A percentile compares a stretch with the other conserved stretches of the same genome.
Conservation (phyloP, 2,329 filamentous ascomycete genomes). For the Paecilomyces variotii region DNA sequence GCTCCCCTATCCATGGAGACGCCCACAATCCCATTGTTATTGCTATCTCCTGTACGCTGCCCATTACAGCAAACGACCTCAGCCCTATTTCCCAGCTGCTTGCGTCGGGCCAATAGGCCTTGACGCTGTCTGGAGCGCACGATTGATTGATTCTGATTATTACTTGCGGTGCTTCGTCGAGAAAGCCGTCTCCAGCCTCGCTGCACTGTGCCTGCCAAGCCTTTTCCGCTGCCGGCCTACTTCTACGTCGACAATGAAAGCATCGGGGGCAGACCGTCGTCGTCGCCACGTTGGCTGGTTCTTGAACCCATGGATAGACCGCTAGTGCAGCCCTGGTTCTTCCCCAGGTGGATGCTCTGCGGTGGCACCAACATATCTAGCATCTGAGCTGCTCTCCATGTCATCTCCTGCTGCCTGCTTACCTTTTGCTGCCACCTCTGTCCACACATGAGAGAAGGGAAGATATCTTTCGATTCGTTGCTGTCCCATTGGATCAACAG, state of each 20-base stretch:
- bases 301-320: background rate
- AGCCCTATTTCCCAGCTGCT: background rate
- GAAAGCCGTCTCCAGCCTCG: background rate
- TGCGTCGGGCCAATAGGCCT: background rate
- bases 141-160: background rate
- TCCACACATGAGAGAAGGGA: background rate
- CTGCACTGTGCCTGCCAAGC: background rate
- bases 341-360: background rate
- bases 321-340: background rate
- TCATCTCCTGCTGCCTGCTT: background rate
- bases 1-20: too few species aligned
- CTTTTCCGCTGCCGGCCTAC: background rate
- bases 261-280: background rate
- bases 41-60: background rate
- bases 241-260: background rate
- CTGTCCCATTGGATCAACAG: background rate
- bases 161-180: background rate
- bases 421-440: background rate
- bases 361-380: background rate
- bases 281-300: background rate
- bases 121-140: background rate
- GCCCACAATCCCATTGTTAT: background rate
- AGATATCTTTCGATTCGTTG: background rate
- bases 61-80: background rate
- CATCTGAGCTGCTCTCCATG: background rate